Base-by-base conservation (phyloP, 805 yeast genomes). In the Kurtzmaniella fragi region DNA sequence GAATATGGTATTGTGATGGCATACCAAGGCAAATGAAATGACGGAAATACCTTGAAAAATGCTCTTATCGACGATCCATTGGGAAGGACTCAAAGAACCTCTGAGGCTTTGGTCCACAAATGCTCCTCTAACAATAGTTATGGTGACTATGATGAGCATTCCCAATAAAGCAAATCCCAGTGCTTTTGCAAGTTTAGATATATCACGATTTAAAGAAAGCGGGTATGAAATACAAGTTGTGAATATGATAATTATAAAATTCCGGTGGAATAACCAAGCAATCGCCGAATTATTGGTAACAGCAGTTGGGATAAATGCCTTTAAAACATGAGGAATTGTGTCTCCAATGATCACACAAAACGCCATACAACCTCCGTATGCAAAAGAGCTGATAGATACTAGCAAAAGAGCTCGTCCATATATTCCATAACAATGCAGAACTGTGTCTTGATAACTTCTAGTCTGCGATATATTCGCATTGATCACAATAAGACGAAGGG, bases 261-360 rank as follows among this genome's bases (percentile, higher is more conserved):
- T 81, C 46, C 98, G 66, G 31, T 74, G 68, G 39, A 86, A 70
- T 2, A 87, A 39, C 61, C 84, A 72, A 1, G 71, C 67, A 5
- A 82, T 28, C 11, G 57, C 35, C 4, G 64, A 46, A 13, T 47
- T 59, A 8, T 38, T 47, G 9, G 69, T 61, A 3, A 70, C 50
- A 13, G 69, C 57, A 12, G 49, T 44, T 0, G 84, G 82, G 42
- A 87, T 72, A 27, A 87, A 56, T 3, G 88, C 77, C 40, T 78
- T 66, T 35, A 91, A 57, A 3, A 90, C 96, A 57, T 88, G 96
- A 0, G 98, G 97, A 28, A 91, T 80, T 0, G 96, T 85, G 53
- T 90, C 98, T 15, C 98, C 98, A 26, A 90, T 88, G 47, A 90
- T 91, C 38, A 90, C 90, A 44, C 95, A 85, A 61, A 88, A 91